Conservation (phyloP, 2,329 filamentous ascomycete genomes). For the Diaporthe caulivora region DNA sequence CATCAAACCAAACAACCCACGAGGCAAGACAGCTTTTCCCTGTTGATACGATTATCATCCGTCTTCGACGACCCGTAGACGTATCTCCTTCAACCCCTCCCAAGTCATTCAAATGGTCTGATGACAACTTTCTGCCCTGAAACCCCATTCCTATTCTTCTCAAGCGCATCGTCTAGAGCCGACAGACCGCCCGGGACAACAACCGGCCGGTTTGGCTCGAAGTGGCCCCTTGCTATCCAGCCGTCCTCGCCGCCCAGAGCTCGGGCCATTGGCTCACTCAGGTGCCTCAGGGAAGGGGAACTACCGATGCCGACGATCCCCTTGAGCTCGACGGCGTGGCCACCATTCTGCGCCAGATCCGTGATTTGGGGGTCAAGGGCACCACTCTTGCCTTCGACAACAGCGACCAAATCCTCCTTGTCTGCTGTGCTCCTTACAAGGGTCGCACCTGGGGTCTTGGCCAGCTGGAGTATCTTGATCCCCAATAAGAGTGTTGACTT, state of each 20-base stretch:
- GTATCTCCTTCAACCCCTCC: not conserved
- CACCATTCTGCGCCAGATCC: constrained; percentile 40
- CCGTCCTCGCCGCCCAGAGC: constrained; percentile 46
- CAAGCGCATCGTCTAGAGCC: constrained; percentile 43
- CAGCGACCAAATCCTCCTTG: not conserved
- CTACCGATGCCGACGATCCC: constrained; percentile 44
- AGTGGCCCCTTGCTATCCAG: constrained; percentile 47
- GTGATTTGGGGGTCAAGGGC: constrained; percentile 40
- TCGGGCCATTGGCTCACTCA: constrained; percentile 47
- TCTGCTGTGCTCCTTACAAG: not conserved
- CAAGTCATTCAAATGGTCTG: constrained; percentile 30
- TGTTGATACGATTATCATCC: not conserved
- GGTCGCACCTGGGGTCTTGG: constrained; percentile 38
- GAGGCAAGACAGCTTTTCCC: not conserved
- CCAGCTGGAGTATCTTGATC: constrained; percentile 43
- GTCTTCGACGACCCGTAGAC: too few species aligned
- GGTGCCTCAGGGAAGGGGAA: constrained; percentile 43
- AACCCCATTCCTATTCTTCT: constrained; percentile 45
- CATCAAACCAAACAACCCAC: not conserved
- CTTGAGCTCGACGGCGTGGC: constrained; percentile 30
- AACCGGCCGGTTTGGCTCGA: constrained; percentile 46
- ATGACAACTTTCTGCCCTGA: constrained; percentile 46
- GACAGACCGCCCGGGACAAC: constrained; percentile 47
- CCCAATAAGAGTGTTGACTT: constrained; percentile 47
- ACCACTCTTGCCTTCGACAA: constrained; percentile 33